Conservation (phyloP, 768 basidiomycete genomes). For the Lentinula sp. region DNA sequence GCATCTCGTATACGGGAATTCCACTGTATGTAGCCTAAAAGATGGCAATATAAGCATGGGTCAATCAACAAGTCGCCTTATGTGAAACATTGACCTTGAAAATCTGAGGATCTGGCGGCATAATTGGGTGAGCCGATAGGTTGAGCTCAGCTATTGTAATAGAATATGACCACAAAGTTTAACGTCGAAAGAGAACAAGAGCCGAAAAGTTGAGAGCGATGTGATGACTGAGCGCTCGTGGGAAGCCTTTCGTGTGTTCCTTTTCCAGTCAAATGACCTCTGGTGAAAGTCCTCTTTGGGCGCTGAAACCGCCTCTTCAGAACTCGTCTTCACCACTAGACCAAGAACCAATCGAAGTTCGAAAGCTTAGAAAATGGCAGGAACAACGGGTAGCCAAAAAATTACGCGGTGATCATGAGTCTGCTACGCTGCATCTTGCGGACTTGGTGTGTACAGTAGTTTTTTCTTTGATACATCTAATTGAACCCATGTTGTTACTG, state of each 20-base stretch:
- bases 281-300: not conserved
- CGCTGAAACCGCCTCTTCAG: constrained; percentile 41
- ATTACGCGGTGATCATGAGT: constrained; percentile 75
- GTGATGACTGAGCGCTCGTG: not conserved
- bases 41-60: constrained; percentile 12
- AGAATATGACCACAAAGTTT: not conserved
- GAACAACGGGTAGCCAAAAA: constrained; percentile 65
- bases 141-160: not conserved
- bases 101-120: constrained; percentile 87
- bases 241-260: not conserved
- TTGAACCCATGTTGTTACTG: not conserved
- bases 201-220: not conserved
- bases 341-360: constrained; percentile 49
- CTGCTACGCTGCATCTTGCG: constrained; percentile 52
- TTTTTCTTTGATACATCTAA: not conserved
- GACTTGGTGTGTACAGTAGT: constrained; percentile 45
- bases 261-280: not conserved
- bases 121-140: constrained; percentile 19
- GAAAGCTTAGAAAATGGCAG: constrained; percentile 64
- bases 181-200: not conserved
- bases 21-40: constrained; percentile 86
- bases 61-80: constrained; percentile 11
- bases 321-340: constrained; percentile 50
- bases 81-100: constrained; percentile 60
- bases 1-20: constrained; percentile 92